phyloP scores from a whole-genome alignment of 345 rosid genomes.

The Eucalyptus tenuipes region DNA sequence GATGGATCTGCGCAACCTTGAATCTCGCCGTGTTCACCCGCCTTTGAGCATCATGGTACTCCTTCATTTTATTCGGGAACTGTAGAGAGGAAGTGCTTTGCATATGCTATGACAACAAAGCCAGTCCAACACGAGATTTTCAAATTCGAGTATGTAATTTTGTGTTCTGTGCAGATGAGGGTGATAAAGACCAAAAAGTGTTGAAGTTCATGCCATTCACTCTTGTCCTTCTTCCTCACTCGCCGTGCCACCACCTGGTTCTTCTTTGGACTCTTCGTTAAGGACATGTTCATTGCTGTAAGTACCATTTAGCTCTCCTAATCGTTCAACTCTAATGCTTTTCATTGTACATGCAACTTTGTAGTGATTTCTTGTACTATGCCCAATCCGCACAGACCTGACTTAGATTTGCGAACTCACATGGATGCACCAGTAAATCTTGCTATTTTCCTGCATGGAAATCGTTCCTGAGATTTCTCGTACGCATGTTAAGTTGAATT shows the following conservation, averaged over 20 bases:
- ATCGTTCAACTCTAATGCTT: neutral
- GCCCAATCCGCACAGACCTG: neutral
- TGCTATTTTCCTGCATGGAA: neutral
- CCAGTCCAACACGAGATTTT: neutral
- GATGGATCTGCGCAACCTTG: slow-evolving; percentile 29
- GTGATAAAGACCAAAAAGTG: slow-evolving; percentile 35
- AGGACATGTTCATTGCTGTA: slow-evolving; percentile 15
- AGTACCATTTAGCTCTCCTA: neutral
- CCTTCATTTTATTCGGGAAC: neutral
- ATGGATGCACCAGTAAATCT: neutral
- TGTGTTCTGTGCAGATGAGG: slow-evolving; percentile 7
- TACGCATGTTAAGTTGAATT: neutral
- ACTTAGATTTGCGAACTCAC: neutral
- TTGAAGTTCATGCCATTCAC: slow-evolving; percentile 43
- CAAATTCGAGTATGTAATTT: neutral
- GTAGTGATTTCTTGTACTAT: neutral
- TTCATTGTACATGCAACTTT: neutral
- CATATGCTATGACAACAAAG: neutral
- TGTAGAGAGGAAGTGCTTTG: neutral
- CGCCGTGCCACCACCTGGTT: slow-evolving; percentile 12
- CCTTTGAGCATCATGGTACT: slow-evolving; percentile 42
- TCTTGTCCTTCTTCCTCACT: slow-evolving; percentile 26
- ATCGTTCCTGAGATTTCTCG: neutral
- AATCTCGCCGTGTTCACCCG: slow-evolving; percentile 29
- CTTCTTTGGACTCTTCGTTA: slow-evolving; percentile 7